Evolutionary conservation across 2,329 filamentous ascomycete genomes (phyloP).

Genomic region (Parascedosporium putredinis): DNA sequence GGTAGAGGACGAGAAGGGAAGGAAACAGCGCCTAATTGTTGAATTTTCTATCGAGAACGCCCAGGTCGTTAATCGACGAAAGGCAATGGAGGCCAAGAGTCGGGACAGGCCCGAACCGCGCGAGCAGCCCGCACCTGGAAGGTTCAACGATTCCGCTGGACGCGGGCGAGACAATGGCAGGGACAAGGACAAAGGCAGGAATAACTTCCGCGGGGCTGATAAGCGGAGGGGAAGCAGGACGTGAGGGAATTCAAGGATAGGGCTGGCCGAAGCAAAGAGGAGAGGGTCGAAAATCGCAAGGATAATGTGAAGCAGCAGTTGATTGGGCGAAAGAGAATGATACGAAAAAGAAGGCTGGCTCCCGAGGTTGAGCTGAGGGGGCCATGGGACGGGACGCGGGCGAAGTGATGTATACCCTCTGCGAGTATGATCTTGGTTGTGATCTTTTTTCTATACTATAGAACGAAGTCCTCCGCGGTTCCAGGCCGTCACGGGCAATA

Average conservation of each 20-base stretch:
- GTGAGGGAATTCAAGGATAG: slow-evolving; percentile 11
- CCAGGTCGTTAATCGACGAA: slow-evolving; percentile 78
- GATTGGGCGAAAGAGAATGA: slow-evolving; percentile 74
- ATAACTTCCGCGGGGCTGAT: not conserved
- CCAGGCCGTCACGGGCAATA: no score
- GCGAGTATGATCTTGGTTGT: no score
- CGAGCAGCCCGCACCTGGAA: not conserved
- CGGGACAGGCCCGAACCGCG: not conserved
- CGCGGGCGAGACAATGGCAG: not conserved
- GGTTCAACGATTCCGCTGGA: not conserved
- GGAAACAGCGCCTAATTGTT: slow-evolving; percentile 81
- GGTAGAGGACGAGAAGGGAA: slow-evolving; percentile 52
- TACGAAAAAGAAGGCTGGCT: slow-evolving; percentile 57
- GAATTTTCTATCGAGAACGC: slow-evolving; percentile 98
- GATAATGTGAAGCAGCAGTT: slow-evolving; percentile 56
- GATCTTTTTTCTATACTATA: no score
- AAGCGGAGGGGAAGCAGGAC: not conserved
- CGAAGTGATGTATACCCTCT: not conserved
- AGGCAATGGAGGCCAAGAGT: slow-evolving; percentile 14
- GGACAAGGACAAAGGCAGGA: not conserved
- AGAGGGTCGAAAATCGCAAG: slow-evolving; percentile 29
- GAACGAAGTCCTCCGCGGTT: no score
- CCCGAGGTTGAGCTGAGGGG: slow-evolving; percentile 17
- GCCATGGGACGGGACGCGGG: not conserved
- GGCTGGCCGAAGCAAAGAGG: slow-evolving; percentile 22